Evolutionary conservation across 148 eudicot species (phyloP).

Genomic region (Tetragonia tetragonoides): DNA sequence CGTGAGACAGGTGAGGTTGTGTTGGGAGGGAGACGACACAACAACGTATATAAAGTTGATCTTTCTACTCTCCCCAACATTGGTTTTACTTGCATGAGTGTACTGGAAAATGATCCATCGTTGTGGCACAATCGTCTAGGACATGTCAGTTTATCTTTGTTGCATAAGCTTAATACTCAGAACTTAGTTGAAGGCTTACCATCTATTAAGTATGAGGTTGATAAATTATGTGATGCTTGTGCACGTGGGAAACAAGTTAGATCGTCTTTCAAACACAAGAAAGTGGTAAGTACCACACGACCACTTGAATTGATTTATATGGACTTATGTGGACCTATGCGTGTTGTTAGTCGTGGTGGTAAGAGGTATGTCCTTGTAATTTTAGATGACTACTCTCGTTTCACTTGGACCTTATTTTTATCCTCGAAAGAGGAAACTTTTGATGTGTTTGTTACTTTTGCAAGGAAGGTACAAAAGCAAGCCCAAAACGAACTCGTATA

Average conservation of each 20-base stretch:
- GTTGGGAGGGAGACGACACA: neutral
- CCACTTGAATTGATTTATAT: neutral
- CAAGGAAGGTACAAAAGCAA: neutral
- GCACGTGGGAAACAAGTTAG: neutral
- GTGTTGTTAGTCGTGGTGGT: neutral
- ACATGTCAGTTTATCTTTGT: neutral
- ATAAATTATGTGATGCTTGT: neutral
- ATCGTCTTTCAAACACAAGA: neutral
- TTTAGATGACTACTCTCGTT: neutral
- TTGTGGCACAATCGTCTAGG: neutral
- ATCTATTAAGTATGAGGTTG: neutral
- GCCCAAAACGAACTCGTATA: neutral
- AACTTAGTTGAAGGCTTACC: neutral
- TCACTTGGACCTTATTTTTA: neutral
- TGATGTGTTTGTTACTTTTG: neutral
- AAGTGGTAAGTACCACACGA: neutral
- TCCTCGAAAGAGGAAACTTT: neutral
- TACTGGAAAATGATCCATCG: neutral
- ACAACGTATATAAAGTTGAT: neutral
- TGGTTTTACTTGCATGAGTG: neutral
- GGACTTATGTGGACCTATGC: neutral
- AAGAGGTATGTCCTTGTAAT: neutral
- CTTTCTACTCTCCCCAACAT: neutral
- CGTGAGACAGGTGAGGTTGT: neutral
- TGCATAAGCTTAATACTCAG: neutral